Evolutionary conservation across 2,329 filamentous ascomycete species (phyloP).

Genomic region (Aureobasidium vineae): DNA sequence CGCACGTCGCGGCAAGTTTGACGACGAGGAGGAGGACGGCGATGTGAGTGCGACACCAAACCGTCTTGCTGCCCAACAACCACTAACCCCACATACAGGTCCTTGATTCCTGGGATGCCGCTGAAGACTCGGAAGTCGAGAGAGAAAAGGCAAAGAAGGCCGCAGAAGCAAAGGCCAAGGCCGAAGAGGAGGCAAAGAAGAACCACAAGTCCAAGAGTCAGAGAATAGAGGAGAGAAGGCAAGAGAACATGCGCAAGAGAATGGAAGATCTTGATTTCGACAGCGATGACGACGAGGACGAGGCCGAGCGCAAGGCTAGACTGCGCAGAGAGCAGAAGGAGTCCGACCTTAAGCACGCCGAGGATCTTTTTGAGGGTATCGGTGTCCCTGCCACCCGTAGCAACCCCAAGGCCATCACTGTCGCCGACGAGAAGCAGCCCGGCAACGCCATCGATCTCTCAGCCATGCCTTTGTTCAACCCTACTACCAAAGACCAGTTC

Average conservation of each 20-base stretch:
- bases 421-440: constrained; percentile 69
- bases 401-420: constrained; percentile 63
- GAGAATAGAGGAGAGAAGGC: constrained; percentile 76
- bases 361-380: constrained; percentile 81
- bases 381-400: constrained; percentile 70
- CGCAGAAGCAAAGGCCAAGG: constrained; percentile 81
- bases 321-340: constrained; percentile 80
- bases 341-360: constrained; percentile 81
- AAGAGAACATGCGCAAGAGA: constrained; percentile 57
- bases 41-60: constrained; percentile 56
- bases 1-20: constrained; percentile 67
- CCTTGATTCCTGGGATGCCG: constrained; percentile 94
- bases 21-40: constrained; percentile 78
- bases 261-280: constrained; percentile 58
- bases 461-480: constrained; percentile 80
- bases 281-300: constrained; percentile 69
- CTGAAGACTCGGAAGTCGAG: constrained; percentile 95
- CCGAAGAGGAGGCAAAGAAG: constrained; percentile 80
- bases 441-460: constrained; percentile 77
- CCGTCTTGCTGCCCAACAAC: constrained; percentile 13
- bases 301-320: constrained; percentile 69
- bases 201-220: constrained; percentile 87
- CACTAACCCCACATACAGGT: constrained; percentile 56
- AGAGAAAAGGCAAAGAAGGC: constrained; percentile 91
- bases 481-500: constrained; percentile 83